Evolutionary conservation across 176 grass and related monocot genomes (phyloP), one percentile per base, ranked within the genome.

Genomic region (Paspalum vaginatum): DNA sequence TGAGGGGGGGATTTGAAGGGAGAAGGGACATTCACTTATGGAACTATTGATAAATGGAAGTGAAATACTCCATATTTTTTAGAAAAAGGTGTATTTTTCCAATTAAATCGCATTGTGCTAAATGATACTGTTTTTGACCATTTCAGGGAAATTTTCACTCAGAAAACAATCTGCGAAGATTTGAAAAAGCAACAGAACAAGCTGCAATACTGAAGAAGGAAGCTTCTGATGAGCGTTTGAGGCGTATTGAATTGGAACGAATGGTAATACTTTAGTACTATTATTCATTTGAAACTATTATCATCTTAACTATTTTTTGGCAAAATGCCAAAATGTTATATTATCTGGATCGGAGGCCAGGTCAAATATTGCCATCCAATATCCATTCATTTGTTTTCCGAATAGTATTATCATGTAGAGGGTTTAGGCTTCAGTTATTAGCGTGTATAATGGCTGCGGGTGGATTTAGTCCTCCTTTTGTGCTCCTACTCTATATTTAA

Each of bases 141-240:
- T 70, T 75, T 17, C 68, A 88, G 86, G 81, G 86, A 75, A 57
- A 84, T 80, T 67, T 69, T 57, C 22, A 16, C 39, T 69, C 69
- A 38, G 70, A 61, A 26, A 49, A 68, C 68, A 53, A 80, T 74
- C 8, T 80, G 18, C 54, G 0, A 54, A 75, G 80, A 84, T 49
- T 84, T 17, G 55, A 75, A 62, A 88, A 69, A 25, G 58, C 17
- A 72, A 75, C 61, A 54, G 87, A 88, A 10, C 70, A 79, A 76
- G 77, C 62, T 84, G 55, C 54, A 52, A 40, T 39, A 52, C 59
- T 80, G 22, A 84, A 84, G 81, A 75, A 69, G 38, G 87, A 88
- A 80, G 87, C 87, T 41, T 88, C 76, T 56, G 70, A 75, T 0
- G 76, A 88, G 70, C 87, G 87, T 13, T 75, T 84, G 77, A 84